phyloP scores from a whole-genome alignment of 345 rosid genomes.

The Rhodamnia argentea region DNA sequence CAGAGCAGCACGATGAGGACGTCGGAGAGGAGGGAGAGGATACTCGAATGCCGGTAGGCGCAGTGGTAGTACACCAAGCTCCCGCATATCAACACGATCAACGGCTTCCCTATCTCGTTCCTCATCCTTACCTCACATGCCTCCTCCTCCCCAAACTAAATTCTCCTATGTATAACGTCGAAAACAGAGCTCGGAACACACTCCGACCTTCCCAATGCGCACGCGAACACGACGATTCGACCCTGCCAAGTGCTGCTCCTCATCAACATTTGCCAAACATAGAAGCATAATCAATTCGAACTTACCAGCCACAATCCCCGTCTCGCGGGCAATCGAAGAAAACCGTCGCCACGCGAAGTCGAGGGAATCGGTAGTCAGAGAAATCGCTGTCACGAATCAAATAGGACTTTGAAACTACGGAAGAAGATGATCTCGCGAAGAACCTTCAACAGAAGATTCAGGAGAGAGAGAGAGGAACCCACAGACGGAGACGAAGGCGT shows the following conservation, averaged over 20 bases:
- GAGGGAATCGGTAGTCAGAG: not conserved
- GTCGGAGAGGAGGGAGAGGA: slow-evolving; percentile 75
- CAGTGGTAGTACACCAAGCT: slow-evolving; percentile 80
- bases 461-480: not conserved
- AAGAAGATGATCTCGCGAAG: not conserved
- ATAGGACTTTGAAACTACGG: not conserved
- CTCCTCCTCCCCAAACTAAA: not conserved
- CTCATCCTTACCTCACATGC: slow-evolving; percentile 2
- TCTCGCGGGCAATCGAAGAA: not conserved
- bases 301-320: not conserved
- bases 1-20: slow-evolving; percentile 93
- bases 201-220: not conserved
- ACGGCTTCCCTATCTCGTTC: slow-evolving; percentile 46
- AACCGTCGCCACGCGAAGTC: not conserved
- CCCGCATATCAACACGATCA: slow-evolving; percentile 54
- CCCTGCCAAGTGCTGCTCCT: not conserved
- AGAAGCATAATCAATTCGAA: not conserved
- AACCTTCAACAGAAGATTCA: not conserved
- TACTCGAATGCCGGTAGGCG: slow-evolving; percentile 65
- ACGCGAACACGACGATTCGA: not conserved
- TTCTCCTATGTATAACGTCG: not conserved
- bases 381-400: not conserved
- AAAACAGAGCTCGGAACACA: not conserved
- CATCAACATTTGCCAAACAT: not conserved
- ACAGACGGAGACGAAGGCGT: not conserved